These are phyloP conservation scores for Trichoderma semiorbis DNA, from an alignment of 2,329 filamentous ascomycete species.

Conservation along the genomic window DNA sequence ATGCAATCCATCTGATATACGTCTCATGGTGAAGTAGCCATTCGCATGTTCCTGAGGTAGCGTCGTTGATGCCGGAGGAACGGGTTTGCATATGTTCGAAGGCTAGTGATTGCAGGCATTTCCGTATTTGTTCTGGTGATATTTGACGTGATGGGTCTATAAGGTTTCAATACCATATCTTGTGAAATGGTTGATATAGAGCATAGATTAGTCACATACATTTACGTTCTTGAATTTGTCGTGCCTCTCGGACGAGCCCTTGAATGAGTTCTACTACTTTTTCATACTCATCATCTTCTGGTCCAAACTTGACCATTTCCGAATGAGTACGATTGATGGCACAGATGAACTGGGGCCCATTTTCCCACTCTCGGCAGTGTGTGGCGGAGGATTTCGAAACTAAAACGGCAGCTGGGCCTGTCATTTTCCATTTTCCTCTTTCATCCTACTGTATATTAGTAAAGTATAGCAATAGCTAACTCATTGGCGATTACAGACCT, in stretches of 20 bases:
- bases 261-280: not conserved
- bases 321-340: not conserved
- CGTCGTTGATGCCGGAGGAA: slow-evolving; percentile 21
- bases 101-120: slow-evolving; percentile 31
- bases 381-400: not conserved
- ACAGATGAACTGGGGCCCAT: not conserved
- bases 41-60: slow-evolving; percentile 29
- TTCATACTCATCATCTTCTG: not conserved
- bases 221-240: not conserved
- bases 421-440: not conserved
- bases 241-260: not conserved
- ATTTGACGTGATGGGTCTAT: not conserved
- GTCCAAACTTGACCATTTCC: not conserved
- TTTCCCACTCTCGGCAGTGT: not conserved
- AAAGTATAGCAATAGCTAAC: too few relatives aligned
- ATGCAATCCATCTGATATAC: slow-evolving; percentile 25
- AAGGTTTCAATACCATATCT: not conserved
- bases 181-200: not conserved
- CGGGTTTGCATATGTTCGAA: slow-evolving; percentile 29
- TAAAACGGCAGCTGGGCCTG: not conserved
- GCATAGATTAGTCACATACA: not conserved
- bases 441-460: not conserved
- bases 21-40: slow-evolving; percentile 30
- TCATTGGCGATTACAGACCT: not conserved
- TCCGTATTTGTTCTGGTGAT: not conserved